Conservation (phyloP, 2,329 filamentous ascomycete species). For the Monilinia polystroma region DNA sequence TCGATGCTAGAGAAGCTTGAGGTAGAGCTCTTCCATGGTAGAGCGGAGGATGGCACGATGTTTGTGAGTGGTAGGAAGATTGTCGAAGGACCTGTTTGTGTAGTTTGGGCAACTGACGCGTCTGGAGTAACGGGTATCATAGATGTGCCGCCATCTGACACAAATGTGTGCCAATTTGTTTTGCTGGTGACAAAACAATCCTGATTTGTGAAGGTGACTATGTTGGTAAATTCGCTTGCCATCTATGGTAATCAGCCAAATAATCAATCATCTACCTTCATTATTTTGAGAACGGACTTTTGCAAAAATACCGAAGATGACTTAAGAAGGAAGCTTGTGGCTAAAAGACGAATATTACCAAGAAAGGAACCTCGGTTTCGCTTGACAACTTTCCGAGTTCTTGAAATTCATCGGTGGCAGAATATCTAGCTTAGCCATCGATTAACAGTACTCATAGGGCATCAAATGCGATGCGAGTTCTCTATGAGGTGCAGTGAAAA, state of each 20-base stretch:
- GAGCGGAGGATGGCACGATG: not conserved
- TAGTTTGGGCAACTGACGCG: not conserved
- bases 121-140: not conserved
- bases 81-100: not conserved
- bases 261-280: not conserved
- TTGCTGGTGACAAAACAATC: not conserved
- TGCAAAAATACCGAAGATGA: not conserved
- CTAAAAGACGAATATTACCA: not conserved
- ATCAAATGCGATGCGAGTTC: accelerated
- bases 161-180: not conserved
- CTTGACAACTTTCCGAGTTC: not conserved
- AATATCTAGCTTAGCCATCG: not conserved
- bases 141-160: not conserved
- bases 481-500: not conserved
- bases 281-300: not conserved
- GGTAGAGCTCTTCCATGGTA: not conserved
- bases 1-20: not conserved
- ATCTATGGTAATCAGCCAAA: not conserved
- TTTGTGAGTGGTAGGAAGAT: not conserved
- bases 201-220: not conserved
- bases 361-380: not conserved
- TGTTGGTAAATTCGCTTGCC: not conserved
- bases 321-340: not conserved
- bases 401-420: not conserved
- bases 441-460: not conserved